A percentile compares a stretch with the other conserved stretches of the same genome.
These are phyloP conservation scores for Knoxia roxburghii DNA, from an alignment of 257 asterid species.

Conservation along the genomic window DNA sequence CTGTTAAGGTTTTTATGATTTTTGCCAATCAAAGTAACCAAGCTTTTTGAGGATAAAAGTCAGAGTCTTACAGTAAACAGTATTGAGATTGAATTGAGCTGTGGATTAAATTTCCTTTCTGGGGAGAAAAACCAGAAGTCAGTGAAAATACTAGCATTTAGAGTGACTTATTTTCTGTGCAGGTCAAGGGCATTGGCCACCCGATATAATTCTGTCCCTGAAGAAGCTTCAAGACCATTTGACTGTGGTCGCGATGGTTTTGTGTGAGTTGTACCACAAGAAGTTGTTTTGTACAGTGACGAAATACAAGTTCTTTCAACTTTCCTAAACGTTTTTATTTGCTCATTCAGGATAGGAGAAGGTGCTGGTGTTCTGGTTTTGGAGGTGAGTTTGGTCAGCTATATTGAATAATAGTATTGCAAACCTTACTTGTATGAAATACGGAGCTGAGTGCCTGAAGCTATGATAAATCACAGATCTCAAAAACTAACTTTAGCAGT, in stretches of 20 bases:
- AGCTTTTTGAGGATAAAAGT: background rate
- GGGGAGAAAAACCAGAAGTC: background rate
- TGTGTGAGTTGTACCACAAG: constrained; percentile 53
- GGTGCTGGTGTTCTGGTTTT: constrained; percentile 84
- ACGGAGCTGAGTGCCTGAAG: background rate
- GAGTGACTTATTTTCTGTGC: constrained; percentile 20
- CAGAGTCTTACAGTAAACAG: no score
- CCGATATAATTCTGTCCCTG: constrained; percentile 60
- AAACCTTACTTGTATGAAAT: background rate
- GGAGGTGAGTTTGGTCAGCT: constrained; percentile 56
- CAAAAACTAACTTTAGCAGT: background rate
- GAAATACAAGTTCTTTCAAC: constrained; percentile 12
- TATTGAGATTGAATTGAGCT: background rate
- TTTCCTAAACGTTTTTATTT: constrained; percentile 13
- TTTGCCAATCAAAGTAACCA: background rate
- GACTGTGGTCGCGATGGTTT: constrained; percentile 95
- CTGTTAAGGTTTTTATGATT: background rate
- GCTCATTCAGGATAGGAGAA: constrained; percentile 80
- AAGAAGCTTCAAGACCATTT: constrained; percentile 89
- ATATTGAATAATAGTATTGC: background rate
- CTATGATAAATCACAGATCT: background rate
- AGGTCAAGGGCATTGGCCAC: constrained; percentile 95
- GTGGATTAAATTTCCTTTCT: background rate
- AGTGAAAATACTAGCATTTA: background rate
- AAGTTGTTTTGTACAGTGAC: constrained; percentile 10